Evolutionary conservation across 169 alveolate species (phyloP).

Genomic region (Babesia ovis): DNA sequence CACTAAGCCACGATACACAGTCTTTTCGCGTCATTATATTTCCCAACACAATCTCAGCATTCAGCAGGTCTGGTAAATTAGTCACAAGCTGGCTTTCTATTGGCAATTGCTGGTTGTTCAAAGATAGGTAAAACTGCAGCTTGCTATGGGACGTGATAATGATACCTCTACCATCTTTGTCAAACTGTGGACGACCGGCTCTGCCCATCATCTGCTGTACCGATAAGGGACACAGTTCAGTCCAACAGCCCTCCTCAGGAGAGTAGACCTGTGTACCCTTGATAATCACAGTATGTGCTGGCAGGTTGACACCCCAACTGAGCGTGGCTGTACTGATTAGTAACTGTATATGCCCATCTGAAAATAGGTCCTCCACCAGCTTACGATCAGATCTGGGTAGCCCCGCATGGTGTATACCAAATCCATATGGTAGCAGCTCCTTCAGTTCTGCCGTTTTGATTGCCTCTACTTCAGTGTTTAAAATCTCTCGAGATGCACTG

Average conservation of each 20-base stretch:
- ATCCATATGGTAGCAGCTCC: constrained; percentile 96
- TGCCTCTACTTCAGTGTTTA: constrained; percentile 87
- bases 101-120: constrained; percentile 95
- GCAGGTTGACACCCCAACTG: constrained; percentile 99
- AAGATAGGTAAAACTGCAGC: constrained; percentile 93
- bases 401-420: constrained; percentile 99
- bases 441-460: constrained; percentile 88
- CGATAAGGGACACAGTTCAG: constrained; percentile 97
- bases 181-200: constrained; percentile 99
- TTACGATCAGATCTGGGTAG: constrained; percentile 95
- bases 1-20: constrained; percentile 96
- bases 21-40: constrained; percentile 91
- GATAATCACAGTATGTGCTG: constrained; percentile 99
- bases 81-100: constrained; percentile 94
- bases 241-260: constrained; percentile 97
- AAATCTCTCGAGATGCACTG: constrained; percentile 88
- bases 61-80: constrained; percentile 93
- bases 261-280: constrained; percentile 98
- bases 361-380: constrained; percentile 96
- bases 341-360: constrained; percentile 94
- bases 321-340: constrained; percentile 98
- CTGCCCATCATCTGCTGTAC: constrained; percentile 99
- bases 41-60: constrained; percentile 98
- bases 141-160: constrained; percentile 94
- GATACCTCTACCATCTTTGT: constrained; percentile 98